These are phyloP conservation scores for Phytophthora sp. DNA, from an alignment of 352 stramenopile genomes.

Conservation along the genomic window DNA sequence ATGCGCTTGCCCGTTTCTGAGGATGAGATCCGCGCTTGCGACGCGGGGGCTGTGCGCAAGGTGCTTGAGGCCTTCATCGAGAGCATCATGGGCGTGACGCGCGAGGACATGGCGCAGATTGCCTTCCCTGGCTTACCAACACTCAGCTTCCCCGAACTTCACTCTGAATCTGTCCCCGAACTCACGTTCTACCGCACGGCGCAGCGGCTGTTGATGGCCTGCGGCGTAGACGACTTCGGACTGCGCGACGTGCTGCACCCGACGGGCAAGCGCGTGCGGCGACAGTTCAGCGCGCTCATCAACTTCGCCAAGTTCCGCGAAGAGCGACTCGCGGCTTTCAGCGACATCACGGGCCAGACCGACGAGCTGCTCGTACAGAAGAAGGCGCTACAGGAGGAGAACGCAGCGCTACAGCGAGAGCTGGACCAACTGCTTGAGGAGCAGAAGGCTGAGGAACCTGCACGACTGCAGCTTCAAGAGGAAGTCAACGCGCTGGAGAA, in stretches of 20 bases:
- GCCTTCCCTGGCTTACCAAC: constrained; percentile 83
- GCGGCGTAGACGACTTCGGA: constrained; percentile 94
- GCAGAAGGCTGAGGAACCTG: constrained; percentile 60
- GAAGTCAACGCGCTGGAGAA: constrained; percentile 87
- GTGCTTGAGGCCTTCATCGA: constrained; percentile 92
- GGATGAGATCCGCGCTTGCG: constrained; percentile 86
- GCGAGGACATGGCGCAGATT: constrained; percentile 92
- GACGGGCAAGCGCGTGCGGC: constrained; percentile 88
- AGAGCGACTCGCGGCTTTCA: constrained; percentile 90
- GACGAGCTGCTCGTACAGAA: constrained; percentile 59
- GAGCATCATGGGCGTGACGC: constrained; percentile 88
- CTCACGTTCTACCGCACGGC: constrained; percentile 93
- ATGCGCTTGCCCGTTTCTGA: constrained; percentile 91
- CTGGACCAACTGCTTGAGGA: constrained; percentile 66
- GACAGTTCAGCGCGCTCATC: constrained; percentile 95
- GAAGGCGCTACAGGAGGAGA: constrained; percentile 63
- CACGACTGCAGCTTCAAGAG: constrained; percentile 62
- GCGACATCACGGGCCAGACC: constrained; percentile 78
- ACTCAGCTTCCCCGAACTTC: constrained; percentile 91
- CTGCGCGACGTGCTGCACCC: constrained; percentile 92
- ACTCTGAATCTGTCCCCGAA: constrained; percentile 94
- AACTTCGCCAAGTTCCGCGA: constrained; percentile 98
- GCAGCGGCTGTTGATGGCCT: constrained; percentile 90
- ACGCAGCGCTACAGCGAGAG: constrained; percentile 63
- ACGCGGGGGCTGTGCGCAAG: constrained; percentile 75